These are phyloP conservation scores for Thuja plicata DNA, from an alignment of 83 land plant genomes.

Conservation along the genomic window DNA sequence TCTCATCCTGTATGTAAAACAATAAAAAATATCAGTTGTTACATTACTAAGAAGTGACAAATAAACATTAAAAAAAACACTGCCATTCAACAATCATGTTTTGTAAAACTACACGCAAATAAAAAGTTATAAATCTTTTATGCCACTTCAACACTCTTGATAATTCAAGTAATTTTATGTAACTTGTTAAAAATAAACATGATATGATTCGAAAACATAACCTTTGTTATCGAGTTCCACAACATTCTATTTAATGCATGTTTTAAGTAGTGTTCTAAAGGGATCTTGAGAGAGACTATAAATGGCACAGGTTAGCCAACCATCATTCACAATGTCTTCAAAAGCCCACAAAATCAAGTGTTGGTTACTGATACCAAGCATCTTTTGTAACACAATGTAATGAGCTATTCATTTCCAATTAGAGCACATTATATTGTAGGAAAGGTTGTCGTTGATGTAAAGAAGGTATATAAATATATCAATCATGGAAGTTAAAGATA, in stretches of 20 bases:
- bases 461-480: too few species aligned
- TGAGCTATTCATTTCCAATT: not conserved
- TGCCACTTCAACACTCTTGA: not conserved
- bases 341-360: not conserved
- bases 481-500: too few species aligned
- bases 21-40: not conserved
- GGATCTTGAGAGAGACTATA: not conserved
- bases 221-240: not conserved
- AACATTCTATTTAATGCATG: not conserved
- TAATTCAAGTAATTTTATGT: not conserved
- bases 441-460: too few species aligned
- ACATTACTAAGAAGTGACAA: not conserved
- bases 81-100: not conserved
- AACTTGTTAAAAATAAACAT: not conserved
- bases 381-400: not conserved
- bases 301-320: not conserved
- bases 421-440: not conserved
- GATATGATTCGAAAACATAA: not conserved
- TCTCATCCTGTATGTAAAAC: constrained; percentile 35
- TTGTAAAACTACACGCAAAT: not conserved
- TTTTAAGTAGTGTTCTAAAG: not conserved
- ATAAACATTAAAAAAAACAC: not conserved
- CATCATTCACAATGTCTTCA: not conserved
- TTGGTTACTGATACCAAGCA: not conserved
- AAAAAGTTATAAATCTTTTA: not conserved